Conservation (phyloP, 805 yeast genomes). For the Barnettozyma pratensis region DNA sequence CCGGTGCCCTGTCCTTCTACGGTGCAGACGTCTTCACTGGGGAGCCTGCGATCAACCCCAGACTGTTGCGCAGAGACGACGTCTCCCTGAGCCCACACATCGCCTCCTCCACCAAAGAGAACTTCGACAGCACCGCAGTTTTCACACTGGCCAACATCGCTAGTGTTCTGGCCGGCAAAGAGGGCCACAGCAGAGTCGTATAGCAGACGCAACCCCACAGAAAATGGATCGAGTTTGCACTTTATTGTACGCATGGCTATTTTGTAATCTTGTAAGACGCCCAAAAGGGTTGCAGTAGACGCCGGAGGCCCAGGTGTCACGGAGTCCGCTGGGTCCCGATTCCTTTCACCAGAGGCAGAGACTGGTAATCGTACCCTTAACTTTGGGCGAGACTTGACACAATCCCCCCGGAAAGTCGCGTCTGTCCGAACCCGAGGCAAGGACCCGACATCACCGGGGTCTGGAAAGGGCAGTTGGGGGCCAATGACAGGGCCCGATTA, state of each 20-base stretch:
- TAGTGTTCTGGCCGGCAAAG: slow-evolving; percentile 27
- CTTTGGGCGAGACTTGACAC: too few relatives aligned
- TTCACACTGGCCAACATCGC: slow-evolving; percentile 41
- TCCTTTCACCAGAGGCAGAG: too few relatives aligned
- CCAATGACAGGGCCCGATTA: too few relatives aligned
- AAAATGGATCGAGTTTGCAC: neutral
- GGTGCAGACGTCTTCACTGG: slow-evolving; percentile 57
- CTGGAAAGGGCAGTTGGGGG: too few relatives aligned
- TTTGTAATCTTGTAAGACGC: too few relatives aligned
- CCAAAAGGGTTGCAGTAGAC: slow-evolving; percentile 4
- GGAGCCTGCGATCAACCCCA: slow-evolving; percentile 41
- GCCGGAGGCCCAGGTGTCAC: neutral
- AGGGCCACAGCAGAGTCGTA: slow-evolving; percentile 18
- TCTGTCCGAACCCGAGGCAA: neutral
- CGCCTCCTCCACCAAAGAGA: slow-evolving; percentile 51
- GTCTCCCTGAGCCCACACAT: slow-evolving; percentile 57
- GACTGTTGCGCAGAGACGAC: slow-evolving; percentile 30
- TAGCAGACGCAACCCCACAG: neutral
- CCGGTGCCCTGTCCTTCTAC: slow-evolving; percentile 46
- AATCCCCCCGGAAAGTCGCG: neutral
- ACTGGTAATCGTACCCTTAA: too few relatives aligned
- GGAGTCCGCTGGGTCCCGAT: neutral
- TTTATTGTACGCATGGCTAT: too few relatives aligned
- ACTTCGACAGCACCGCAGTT: slow-evolving; percentile 39
- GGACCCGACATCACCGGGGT: too few relatives aligned